Base-by-base conservation (phyloP, 2,329 filamentous ascomycete genomes). In the Phyllosticta paracitricarpa region DNA sequence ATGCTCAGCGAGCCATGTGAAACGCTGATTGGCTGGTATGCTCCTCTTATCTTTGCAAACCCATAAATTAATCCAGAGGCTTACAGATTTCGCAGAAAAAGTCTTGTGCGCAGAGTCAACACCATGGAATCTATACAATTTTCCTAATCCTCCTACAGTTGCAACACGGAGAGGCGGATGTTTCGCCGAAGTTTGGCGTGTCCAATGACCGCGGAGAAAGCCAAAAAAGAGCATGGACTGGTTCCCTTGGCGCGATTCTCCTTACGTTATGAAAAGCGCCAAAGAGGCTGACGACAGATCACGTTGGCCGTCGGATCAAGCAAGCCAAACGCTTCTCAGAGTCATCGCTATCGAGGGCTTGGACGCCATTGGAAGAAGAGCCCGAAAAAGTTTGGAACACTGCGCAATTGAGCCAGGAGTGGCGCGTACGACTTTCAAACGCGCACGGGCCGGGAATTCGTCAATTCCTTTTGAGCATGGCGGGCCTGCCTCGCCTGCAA, bases 221-320 rank as follows among this genome's bases (percentile, higher is more conserved):
- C 40, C 9, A 28, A 57, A 24, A 56, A 56, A 9, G 17, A 35
- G 7, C 10, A 48, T 22, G 28, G 52, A 61, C 59, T 54, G 40
- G 8, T 48, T 54, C 52, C n/a, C 51, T 30, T 14, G 30, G 26
- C 26, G 22, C 26, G 40, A 53, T 61, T 40, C 35, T 53, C 12
- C 33, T 61, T 61, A 61, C 59, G 59, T 61, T 57, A 61, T 61
- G 59, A 48, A 57, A 61, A 61, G 33, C 35, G 40, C 48, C 53
- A 53, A 56, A 56, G n/a, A 40, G 54, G 24, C 25, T n/a, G 25
- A 14, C 35, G 54, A 24, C 35, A 33, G 53, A 35, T 60, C 58
- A 60, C 58, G 54, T 57, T 54, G 58, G 48, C 35, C n/a, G 19
- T 28, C 17, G 51, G 51, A 59, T 24, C 40, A 28, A 53, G 51